Evolutionary conservation across 1,284 basidiomycete species (phyloP), one percentile per base, ranked within the genome.

Genomic region (Cryptococcus sp.): DNA sequence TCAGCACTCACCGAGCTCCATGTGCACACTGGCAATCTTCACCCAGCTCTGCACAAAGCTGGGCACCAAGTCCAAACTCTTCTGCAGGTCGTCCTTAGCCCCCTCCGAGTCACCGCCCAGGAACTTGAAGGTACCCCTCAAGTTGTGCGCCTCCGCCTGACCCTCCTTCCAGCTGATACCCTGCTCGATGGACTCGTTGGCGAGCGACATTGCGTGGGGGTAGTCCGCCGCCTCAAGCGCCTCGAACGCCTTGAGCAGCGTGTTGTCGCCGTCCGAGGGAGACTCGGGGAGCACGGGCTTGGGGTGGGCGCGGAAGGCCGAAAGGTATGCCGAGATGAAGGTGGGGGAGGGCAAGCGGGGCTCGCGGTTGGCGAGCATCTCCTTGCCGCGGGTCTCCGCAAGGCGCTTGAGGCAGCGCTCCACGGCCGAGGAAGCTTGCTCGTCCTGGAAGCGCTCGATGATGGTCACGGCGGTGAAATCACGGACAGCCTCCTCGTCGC

Each of bases 71-170:
- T 83, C 79, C 52, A 96, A 82, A 56, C 88, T 88, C 67, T 86
- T 84, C 60, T 89, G 83, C 44, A 98, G 80, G 73, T 98, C 95
- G 3, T 79, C 82, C 72, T 93, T 89, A 46, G 95, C 92, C n/a
- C 86, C 87, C 1, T 81, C 77, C 28, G 93, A 84, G 66, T 97
- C 88, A 53, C 87, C 88, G 60, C 88, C 87, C 58, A 98, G 81
- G 83, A 98, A 98, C 87, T 91, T 89, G 86, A 94, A 97, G 1
- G 95, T 98, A 53, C 93, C 96, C 50, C 93, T 85, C 65, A 98
- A 81, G 80, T 98, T 98, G 70, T 90, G 80, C 0, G 93, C 95
- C 71, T 93, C 88, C 1, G 94, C 91, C 67, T 87, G 84, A 60
- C 87, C 86, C 36, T 79, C 78, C 59, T 87, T 82, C 80, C 82